phyloP scores from a whole-genome alignment of 306 rosid genomes.

The Malus sieversii region DNA sequence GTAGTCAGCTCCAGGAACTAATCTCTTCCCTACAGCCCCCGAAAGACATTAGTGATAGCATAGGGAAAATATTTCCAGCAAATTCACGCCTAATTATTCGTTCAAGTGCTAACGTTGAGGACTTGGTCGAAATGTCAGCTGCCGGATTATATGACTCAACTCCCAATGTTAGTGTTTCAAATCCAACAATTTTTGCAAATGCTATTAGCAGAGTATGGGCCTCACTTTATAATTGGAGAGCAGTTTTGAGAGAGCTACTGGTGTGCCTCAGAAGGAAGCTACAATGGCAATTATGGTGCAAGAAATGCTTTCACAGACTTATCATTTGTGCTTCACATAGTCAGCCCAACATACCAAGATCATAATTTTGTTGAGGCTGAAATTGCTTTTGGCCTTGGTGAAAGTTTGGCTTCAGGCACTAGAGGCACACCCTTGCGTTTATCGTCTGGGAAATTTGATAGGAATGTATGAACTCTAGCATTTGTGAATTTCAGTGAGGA shows the following conservation, averaged over 20 bases:
- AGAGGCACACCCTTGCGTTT: constrained; percentile 94
- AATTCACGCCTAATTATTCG: constrained; percentile 73
- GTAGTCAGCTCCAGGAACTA: constrained; percentile 70
- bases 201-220: constrained; percentile 86
- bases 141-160: constrained; percentile 94
- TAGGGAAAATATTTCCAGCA: constrained; percentile 51
- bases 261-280: constrained; percentile 81
- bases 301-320: constrained; percentile 28
- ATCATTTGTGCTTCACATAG: constrained; percentile 56
- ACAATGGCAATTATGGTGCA: constrained; percentile 88
- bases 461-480: constrained; percentile 59
- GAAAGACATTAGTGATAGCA: constrained; percentile 42
- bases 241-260: constrained; percentile 75
- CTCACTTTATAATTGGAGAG: constrained; percentile 82
- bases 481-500: constrained; percentile 96
- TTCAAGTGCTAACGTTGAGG: constrained; percentile 95
- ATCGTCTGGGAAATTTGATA: constrained; percentile 75
- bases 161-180: constrained; percentile 48
- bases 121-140: constrained; percentile 95
- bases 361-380: constrained; percentile 76
- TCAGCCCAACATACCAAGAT: constrained; percentile 67
- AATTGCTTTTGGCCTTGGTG: constrained; percentile 93
- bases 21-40: constrained; percentile 57
- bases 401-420: constrained; percentile 94
- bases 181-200: constrained; percentile 56